Conservation (phyloP, 2,329 filamentous ascomycete species). For the Dactylellina cionopaga region DNA sequence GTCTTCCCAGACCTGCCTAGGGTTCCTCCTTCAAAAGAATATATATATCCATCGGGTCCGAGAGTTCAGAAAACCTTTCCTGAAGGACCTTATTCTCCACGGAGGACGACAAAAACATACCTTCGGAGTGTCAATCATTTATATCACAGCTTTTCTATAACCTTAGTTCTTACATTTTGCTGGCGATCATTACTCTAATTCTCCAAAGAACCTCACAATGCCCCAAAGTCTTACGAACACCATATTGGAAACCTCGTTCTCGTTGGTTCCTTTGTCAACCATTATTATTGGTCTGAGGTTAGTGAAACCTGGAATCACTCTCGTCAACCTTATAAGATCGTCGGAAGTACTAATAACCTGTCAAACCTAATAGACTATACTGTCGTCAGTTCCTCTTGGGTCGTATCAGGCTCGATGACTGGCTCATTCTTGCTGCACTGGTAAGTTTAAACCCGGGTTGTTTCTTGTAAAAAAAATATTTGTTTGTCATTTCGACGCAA, state of each 20-base stretch:
- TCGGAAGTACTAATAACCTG: slow-evolving; percentile 25
- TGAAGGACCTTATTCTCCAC: slow-evolving; percentile 40
- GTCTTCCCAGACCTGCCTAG: too few species aligned
- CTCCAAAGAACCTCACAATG: slow-evolving; percentile 30
- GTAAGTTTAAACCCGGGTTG: slow-evolving; percentile 18
- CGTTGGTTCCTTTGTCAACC: slow-evolving; percentile 54
- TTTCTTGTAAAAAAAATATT: not conserved
- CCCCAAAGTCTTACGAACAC: slow-evolving; percentile 21
- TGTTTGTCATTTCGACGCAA: not conserved
- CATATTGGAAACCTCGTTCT: slow-evolving; percentile 54
- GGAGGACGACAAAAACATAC: slow-evolving; percentile 49
- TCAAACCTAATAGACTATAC: slow-evolving; percentile 54
- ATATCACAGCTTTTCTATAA: slow-evolving; percentile 47
- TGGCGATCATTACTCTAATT: slow-evolving; percentile 45
- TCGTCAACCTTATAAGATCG: slow-evolving; percentile 49
- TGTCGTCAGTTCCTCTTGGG: slow-evolving; percentile 55
- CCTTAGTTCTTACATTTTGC: slow-evolving; percentile 35
- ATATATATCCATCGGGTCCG: slow-evolving; percentile 52
- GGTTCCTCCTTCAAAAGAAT: slow-evolving; percentile 27
- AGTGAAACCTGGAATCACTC: slow-evolving; percentile 50
- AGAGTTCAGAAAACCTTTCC: slow-evolving; percentile 29
- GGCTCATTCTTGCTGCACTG: slow-evolving; percentile 59
- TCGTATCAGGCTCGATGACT: slow-evolving; percentile 59
- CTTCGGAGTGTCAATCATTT: slow-evolving; percentile 49
- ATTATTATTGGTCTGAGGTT: slow-evolving; percentile 55